Conservation (phyloP, 2,329 filamentous ascomycete species). For the Monosporascus sp. region DNA sequence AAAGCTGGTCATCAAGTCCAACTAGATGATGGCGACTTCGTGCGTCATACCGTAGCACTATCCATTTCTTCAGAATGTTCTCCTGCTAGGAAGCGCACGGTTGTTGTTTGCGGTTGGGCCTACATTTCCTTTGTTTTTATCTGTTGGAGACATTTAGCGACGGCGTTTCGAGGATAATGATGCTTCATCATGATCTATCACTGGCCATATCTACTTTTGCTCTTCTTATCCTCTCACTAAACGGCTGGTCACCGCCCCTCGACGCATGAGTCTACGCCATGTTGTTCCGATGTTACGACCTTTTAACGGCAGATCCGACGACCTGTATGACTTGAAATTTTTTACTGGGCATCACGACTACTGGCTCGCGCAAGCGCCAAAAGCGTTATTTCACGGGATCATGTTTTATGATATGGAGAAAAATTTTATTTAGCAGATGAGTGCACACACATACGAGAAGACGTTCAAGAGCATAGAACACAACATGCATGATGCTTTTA, state of each 20-base stretch:
- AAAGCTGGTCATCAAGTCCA: slow-evolving; percentile 91
- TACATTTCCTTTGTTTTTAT: slow-evolving; percentile 26
- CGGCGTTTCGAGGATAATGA: slow-evolving; percentile 38
- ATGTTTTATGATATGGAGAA: slow-evolving; percentile 24
- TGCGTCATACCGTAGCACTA: slow-evolving; percentile 14
- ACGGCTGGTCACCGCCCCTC: slow-evolving; percentile 27
- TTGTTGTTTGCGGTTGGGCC: slow-evolving; percentile 14
- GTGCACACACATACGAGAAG: slow-evolving; percentile 6
- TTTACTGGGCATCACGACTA: slow-evolving; percentile 19
- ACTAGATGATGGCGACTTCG: slow-evolving; percentile 42
- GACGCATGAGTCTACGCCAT: slow-evolving; percentile 23
- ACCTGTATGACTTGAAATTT: slow-evolving; percentile 30
- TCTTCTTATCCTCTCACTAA: slow-evolving; percentile 21
- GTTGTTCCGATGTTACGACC: slow-evolving; percentile 28
- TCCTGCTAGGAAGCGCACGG: background rate
- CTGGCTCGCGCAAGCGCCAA: slow-evolving; percentile 23
- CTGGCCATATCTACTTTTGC: slow-evolving; percentile 20
- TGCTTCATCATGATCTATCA: slow-evolving; percentile 27
- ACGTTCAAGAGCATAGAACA: slow-evolving; percentile 24
- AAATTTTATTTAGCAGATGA: slow-evolving; percentile 12
- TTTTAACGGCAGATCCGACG: slow-evolving; percentile 28
- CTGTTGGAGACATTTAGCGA: slow-evolving; percentile 36
- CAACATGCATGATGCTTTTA: slow-evolving; percentile 9
- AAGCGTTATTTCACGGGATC: slow-evolving; percentile 22
- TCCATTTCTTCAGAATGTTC: slow-evolving; percentile 25